Conservation (phyloP, 2,329 filamentous ascomycete genomes). For the Aspergillus tanneri region DNA sequence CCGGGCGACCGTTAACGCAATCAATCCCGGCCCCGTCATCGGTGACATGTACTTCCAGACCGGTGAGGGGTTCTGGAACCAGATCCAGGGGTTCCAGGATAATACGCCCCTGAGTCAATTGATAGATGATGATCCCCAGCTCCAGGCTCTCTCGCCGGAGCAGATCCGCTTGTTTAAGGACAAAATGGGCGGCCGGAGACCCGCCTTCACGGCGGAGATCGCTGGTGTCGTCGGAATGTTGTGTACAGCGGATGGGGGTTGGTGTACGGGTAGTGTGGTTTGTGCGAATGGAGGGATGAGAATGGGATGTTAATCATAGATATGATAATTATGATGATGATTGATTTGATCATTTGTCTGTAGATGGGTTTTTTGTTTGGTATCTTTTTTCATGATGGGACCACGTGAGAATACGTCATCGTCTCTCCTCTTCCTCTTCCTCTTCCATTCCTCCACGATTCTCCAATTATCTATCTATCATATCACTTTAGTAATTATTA, state of each 20-base stretch:
- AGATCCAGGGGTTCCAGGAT: constrained; percentile 61
- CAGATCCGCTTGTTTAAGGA: constrained; percentile 61
- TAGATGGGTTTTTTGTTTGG: neutral
- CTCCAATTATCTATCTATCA: neutral
- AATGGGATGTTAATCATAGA: constrained; percentile 38
- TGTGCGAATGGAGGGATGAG: constrained; percentile 78
- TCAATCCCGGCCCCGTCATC: constrained; percentile 66
- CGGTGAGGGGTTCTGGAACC: constrained; percentile 57
- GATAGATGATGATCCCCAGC: constrained; percentile 56
- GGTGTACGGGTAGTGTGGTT: constrained; percentile 77
- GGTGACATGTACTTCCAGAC: constrained; percentile 65
- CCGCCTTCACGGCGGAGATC: constrained; percentile 68
- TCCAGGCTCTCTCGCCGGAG: constrained; percentile 62
- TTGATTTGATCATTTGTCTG: neutral
- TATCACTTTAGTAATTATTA: neutral
- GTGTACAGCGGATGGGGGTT: constrained; percentile 67
- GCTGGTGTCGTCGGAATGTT: constrained; percentile 76
- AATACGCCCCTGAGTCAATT: constrained; percentile 64
- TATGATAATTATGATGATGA: neutral
- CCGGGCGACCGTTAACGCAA: constrained; percentile 62
- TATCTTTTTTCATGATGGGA: too few relatives aligned
- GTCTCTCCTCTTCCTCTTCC: neutral
- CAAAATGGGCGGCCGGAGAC: constrained; percentile 56
- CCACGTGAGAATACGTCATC: neutral
- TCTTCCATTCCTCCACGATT: neutral